Evolutionary conservation across 225 moss, liverwort and hornwort genomes (phyloP), one percentile per base, ranked within the genome.

Genomic region (Thuidium tamariscinum): DNA sequence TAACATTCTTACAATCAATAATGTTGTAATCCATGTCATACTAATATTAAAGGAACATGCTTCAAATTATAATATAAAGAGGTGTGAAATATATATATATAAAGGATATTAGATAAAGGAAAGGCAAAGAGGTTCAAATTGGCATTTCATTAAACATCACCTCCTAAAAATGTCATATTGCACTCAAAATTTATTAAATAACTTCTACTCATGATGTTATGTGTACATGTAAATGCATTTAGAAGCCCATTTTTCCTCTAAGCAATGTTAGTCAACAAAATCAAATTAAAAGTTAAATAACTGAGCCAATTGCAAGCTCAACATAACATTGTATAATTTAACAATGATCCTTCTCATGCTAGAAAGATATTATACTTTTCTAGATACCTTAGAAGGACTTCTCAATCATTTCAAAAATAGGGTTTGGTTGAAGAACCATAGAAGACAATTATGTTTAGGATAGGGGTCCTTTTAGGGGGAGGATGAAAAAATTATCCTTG

Each of bases 331-430:
- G 3, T 42, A 27, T 70, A 42, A 46, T 1, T 0, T 5, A 0
- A 2, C 3, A 71, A 16, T 71, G 2, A 1, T 46, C 71, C 2
- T 29, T 2, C 1, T 5, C 0, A 29, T 44, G 0, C 0, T 29
- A 1, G 9, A 0, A 72, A 72, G 18, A 17, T 16, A 27, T 30
- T 11, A 5, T 30, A 1, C 17, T 44, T 6, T 72, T 2, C 2
- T 10, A 11, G 0, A 10, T 71, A 16, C 8, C 2, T 5, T 44
- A 2, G 5, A 41, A 11, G 26, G 3, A 16, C 9, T 27, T 42
- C 2, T 27, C 0, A 9, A 1, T 9, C 27, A 71, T 5, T 9
- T 71, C 8, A 70, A 42, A 0, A 3, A 42, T 42, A 26, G 3
- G 11, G 1, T 3, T 70, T 16, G 42, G 2, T 0, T 27, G 0